A percentile compares a stretch with the other conserved stretches of the same genome.
These are phyloP conservation scores for Spizellomyces punctatus DNA, from an alignment of 192 early-diverging fungal genomes.

Conservation along the genomic window DNA sequence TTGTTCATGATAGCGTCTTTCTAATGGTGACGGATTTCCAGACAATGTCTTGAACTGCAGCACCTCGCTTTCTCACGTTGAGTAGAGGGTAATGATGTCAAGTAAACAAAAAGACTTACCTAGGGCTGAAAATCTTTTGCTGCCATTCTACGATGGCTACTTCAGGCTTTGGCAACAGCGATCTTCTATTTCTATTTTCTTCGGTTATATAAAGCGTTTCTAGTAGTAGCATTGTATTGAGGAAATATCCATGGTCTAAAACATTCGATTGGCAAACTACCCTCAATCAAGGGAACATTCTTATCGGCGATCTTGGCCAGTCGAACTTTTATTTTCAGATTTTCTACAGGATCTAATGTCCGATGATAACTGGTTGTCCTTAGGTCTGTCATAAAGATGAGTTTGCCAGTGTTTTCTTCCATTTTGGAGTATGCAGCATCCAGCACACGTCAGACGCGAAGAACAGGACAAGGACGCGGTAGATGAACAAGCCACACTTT, in stretches of 20 bases:
- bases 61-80: slow-evolving; percentile 7
- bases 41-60: slow-evolving; percentile 5
- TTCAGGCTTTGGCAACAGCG: slow-evolving; percentile 22
- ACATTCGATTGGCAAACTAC: not conserved
- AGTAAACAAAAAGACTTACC: slow-evolving; percentile 8
- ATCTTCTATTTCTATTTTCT: slow-evolving; percentile 2
- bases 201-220: not conserved
- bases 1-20: not conserved
- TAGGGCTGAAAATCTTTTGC: slow-evolving; percentile 20
- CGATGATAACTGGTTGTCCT: slow-evolving; percentile 4
- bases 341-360: slow-evolving; percentile 39
- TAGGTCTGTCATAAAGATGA: not conserved
- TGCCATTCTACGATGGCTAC: slow-evolving; percentile 9
- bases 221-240: too few species aligned
- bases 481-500: too few species aligned
- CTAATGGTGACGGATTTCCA: slow-evolving; percentile 6
- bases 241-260: too few species aligned
- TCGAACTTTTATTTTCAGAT: slow-evolving; percentile 31
- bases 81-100: not conserved
- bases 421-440: too few species aligned
- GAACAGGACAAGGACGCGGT: too few species aligned
- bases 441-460: too few species aligned
- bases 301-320: slow-evolving; percentile 30
- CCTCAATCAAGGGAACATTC: slow-evolving; percentile 23
- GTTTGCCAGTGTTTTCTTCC: not conserved